Base-by-base conservation (phyloP, 2,329 filamentous ascomycete genomes). In the Hypomyces rosellus region DNA sequence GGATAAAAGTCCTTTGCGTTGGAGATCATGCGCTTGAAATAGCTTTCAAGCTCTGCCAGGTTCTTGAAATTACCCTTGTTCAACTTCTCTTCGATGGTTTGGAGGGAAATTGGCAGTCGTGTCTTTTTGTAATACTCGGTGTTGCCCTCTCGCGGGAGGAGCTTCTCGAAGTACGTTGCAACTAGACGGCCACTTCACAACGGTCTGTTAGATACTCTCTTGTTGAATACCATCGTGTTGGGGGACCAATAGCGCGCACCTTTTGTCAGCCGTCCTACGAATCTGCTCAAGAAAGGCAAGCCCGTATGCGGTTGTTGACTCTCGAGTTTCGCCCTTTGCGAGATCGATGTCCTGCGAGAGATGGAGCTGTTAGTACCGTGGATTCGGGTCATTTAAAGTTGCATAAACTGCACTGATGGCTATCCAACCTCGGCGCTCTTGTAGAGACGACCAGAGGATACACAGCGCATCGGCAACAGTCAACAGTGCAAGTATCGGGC, bases 1-100 rank as follows among this genome's bases (percentile, higher is more conserved):
- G 84, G 77, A 62, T 92, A 92, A 69, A 82, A 93, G 48, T 89
- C 84, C 67, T 95, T 95, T 34, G 88, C 88, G 63, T 95, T 96
- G 56, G 82, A 78, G 49, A 95, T 86, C 77, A 96, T 87, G 55
- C 89, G 84, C 73, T 93, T 95, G 63, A 92, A 80, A 64, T 91
- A 91, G 62, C 86, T 85, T 67, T 96, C 90, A 12, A 96, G 73
- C 45, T 85, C 77, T 5, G 88, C 83, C 45, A 96, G 75, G 46
- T 72, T 86, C 13, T 77, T 65, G 63, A 95, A 95, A 56, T 84
- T 78, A 59, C 80, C 74, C 45, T 80, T 75, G 47, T 81, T 77
- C 46, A 96, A 75, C 67, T 89, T 92, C 42, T 75, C 74, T 72
- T 95, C 87, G 54, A 95, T 85, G 2, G 78, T 85, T 58, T 85